phyloP scores from a whole-genome alignment of 441 rosid species.

The Omphalea diandra region DNA sequence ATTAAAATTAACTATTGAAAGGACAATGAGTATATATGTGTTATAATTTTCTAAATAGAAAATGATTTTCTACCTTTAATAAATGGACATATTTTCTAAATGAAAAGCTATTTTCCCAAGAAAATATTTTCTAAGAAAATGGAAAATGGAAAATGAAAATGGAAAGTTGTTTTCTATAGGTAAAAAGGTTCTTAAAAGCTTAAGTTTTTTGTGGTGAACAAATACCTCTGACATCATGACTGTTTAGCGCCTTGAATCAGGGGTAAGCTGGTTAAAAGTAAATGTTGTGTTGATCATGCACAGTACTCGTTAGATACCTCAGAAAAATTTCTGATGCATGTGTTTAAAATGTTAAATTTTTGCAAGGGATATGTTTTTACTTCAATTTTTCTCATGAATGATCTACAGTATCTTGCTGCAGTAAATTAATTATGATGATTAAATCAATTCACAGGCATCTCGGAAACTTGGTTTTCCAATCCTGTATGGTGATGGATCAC shows the following conservation, averaged over 20 bases:
- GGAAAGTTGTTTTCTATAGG: too few species aligned
- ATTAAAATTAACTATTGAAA: too few species aligned
- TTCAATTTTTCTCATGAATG: background rate
- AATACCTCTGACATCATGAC: background rate
- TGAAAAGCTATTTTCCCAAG: too few species aligned
- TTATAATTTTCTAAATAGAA: too few species aligned
- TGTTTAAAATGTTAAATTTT: too few species aligned
- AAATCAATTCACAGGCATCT: conserved; percentile 48
- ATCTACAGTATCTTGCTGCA: background rate
- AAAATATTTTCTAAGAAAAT: too few species aligned
- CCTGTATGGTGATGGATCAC: conserved; percentile 86
- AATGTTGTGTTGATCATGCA: background rate
- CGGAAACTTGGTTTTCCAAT: conserved; percentile 86
- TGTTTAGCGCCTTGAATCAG: background rate
- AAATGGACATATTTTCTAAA: too few species aligned
- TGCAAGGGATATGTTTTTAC: background rate
- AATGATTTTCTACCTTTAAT: too few species aligned
- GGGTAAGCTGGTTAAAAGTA: background rate
- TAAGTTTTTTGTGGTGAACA: background rate
- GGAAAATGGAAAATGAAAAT: too few species aligned
- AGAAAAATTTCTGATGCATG: too few species aligned
- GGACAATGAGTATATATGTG: too few species aligned
- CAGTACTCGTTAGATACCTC: background rate
- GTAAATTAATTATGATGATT: background rate
- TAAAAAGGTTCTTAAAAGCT: too few species aligned